These are phyloP conservation scores for Thelonectria discophora DNA, from an alignment of 2,329 filamentous ascomycete species.

Conservation along the genomic window DNA sequence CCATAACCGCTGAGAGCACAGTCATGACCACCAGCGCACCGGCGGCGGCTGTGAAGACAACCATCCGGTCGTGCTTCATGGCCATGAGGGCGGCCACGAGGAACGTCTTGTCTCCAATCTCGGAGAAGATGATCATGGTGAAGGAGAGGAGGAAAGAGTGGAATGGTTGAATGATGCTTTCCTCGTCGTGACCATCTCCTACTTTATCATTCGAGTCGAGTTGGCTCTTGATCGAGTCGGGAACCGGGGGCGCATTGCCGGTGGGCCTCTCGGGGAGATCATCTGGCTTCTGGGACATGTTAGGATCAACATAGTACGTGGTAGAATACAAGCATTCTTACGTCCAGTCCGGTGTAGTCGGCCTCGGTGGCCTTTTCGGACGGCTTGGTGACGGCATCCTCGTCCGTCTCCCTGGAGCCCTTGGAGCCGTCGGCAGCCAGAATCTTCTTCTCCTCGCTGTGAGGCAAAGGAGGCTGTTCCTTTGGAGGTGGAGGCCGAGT, in stretches of 20 bases:
- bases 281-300: constrained; percentile 72
- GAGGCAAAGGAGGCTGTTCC: constrained; percentile 82
- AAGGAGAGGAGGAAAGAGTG: constrained; percentile 93
- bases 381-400: constrained; percentile 29
- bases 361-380: constrained; percentile 54
- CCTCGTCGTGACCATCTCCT: constrained; percentile 54
- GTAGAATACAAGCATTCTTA: constrained; percentile 29
- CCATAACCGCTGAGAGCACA: constrained; percentile 88
- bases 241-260: constrained; percentile 76
- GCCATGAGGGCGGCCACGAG: constrained; percentile 97
- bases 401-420: neutral
- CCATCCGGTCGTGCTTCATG: constrained; percentile 93
- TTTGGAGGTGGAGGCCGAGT: constrained; percentile 87
- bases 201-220: constrained; percentile 55
- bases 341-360: constrained; percentile 50
- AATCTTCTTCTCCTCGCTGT: constrained; percentile 80
- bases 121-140: constrained; percentile 97
- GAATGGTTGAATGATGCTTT: constrained; percentile 76
- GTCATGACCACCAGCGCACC: constrained; percentile 94
- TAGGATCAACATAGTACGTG: constrained; percentile 14
- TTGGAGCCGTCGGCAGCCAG: constrained; percentile 51
- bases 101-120: constrained; percentile 98
- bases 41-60: constrained; percentile 96
- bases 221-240: constrained; percentile 71
- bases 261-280: constrained; percentile 82